Conservation (phyloP, 2,329 filamentous ascomycete genomes). For the Colletotrichum sp. region DNA sequence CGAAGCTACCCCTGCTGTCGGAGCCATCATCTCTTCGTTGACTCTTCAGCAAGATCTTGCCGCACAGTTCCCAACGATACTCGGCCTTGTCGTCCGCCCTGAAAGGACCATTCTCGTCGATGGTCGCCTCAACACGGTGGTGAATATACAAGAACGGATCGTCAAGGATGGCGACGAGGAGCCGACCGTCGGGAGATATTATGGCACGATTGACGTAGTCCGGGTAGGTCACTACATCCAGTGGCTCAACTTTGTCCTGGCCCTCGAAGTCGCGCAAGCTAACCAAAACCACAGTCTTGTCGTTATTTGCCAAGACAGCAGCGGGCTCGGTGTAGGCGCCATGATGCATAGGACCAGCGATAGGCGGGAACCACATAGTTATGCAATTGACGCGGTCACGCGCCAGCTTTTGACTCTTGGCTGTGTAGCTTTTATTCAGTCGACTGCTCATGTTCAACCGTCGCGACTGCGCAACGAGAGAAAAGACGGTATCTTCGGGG, state of each 20-base stretch:
- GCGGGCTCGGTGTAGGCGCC: conserved; percentile 57
- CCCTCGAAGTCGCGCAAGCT: conserved; percentile 67
- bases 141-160: conserved; percentile 88
- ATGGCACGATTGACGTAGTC: conserved; percentile 92
- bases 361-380: conserved; percentile 65
- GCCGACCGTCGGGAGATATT: conserved; percentile 86
- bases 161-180: conserved; percentile 86
- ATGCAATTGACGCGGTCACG: conserved; percentile 70
- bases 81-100: conserved; percentile 26
- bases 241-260: conserved; percentile 53
- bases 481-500: conserved; percentile 35
- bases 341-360: conserved; percentile 28
- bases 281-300: conserved; percentile 86
- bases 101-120: conserved; percentile 26
- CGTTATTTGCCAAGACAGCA: conserved; percentile 88
- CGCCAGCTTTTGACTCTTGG: conserved; percentile 59
- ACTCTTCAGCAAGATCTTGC: conserved; percentile 61
- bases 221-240: conserved; percentile 76
- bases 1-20: conserved; percentile 73
- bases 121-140: conserved; percentile 50
- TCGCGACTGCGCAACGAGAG: conserved; percentile 40
- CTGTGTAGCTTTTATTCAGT: conserved; percentile 49
- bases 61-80: conserved; percentile 57
- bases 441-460: conserved; percentile 34
- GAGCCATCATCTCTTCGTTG: conserved; percentile 59